Percentiles rank a stretch among this genome's conserved stretches.
Conservation (phyloP, 176 grass and related monocot genomes). For the Tillandsia leiboldiana region DNA sequence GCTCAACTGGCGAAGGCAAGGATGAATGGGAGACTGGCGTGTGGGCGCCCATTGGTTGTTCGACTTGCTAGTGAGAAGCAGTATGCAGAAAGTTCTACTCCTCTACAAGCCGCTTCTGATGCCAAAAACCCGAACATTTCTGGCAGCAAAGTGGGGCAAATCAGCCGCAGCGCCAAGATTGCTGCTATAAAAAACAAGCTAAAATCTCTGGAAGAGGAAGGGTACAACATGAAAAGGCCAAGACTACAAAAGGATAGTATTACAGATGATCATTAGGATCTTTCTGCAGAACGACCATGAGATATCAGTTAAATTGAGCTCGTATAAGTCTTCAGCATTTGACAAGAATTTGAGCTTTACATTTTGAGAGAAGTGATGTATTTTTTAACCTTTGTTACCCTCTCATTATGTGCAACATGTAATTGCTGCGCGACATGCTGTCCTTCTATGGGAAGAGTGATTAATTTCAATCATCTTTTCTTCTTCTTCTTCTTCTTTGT, state of each 20-base stretch:
- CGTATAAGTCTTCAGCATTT: neutral
- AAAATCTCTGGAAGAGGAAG: conserved; percentile 57
- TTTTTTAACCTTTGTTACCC: neutral
- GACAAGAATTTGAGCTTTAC: neutral
- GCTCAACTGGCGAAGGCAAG: conserved; percentile 75
- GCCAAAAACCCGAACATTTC: conserved; percentile 32
- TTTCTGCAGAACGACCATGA: neutral
- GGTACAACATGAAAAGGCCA: conserved; percentile 54
- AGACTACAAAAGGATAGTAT: conserved; percentile 18
- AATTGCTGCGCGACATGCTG: no score
- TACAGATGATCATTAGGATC: neutral
- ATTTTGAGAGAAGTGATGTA: neutral
- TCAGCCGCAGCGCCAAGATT: conserved; percentile 56
- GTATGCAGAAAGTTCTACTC: conserved; percentile 16
- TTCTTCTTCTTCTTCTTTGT: no score
- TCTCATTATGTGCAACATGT: neutral
- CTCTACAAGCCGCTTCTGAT: conserved; percentile 15
- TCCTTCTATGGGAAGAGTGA: no score
- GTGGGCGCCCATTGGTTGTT: conserved; percentile 64
- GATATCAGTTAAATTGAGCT: neutral
- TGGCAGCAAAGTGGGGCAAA: conserved; percentile 35
- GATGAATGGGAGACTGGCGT: conserved; percentile 68
- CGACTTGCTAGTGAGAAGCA: conserved; percentile 73
- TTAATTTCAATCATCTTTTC: no score
- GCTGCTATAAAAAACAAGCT: conserved; percentile 78